These are phyloP conservation scores for Fremontodendron californicum DNA, from an alignment of 345 rosid genomes.

Conservation along the genomic window DNA sequence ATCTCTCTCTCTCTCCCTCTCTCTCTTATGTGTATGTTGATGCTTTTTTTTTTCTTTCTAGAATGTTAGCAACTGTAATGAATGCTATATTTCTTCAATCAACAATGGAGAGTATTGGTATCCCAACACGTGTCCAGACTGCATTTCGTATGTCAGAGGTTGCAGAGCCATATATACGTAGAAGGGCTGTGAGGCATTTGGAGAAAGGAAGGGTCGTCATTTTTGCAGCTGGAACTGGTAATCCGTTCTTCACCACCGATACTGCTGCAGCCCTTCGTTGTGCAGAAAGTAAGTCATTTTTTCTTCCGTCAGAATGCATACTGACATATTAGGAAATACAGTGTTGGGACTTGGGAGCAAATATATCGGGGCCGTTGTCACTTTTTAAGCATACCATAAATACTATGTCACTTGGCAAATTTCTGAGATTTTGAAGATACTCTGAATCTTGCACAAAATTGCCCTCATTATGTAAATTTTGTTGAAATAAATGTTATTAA, in stretches of 20 bases:
- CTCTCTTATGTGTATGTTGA: not conserved
- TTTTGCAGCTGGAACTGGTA: conserved; percentile 96
- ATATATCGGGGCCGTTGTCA: not conserved
- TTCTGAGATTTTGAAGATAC: not conserved
- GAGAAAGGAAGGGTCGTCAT: conserved; percentile 98
- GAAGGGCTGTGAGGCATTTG: conserved; percentile 84
- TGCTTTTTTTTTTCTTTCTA: conserved; percentile 20
- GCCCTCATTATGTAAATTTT: not conserved
- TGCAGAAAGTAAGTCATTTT: conserved; percentile 75
- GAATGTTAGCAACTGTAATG: conserved; percentile 97
- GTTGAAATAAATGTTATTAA: not conserved
- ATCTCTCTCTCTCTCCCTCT: not conserved
- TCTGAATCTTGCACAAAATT: not conserved
- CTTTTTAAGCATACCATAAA: not conserved
- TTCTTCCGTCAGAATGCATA: not conserved
- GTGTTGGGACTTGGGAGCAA: not conserved
- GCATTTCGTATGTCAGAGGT: conserved; percentile 97
- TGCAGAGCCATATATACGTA: conserved; percentile 90
- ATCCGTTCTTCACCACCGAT: conserved; percentile 95
- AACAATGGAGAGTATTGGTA: conserved; percentile 95
- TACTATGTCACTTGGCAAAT: not conserved
- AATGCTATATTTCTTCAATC: conserved; percentile 97
- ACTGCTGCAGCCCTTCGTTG: conserved; percentile 96
- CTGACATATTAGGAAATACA: not conserved
- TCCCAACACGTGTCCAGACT: conserved; percentile 94